Evolutionary conservation across 2,329 filamentous ascomycete genomes (phyloP).

Genomic region (Beauveria australis): DNA sequence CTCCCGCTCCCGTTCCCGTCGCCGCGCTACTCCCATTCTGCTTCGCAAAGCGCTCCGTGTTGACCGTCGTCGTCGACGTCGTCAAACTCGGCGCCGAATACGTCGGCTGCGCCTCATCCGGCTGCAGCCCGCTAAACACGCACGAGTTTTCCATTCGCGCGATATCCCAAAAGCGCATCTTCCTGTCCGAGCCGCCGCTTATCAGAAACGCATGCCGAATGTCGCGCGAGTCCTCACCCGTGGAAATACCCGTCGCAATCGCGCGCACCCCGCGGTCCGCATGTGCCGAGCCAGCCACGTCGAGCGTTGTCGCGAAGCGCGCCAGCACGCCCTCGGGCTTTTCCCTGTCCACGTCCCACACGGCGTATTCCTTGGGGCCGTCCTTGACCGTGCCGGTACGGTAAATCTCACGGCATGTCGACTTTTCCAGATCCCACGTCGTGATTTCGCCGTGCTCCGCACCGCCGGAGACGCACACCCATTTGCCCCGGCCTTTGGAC

Average conservation of each 20-base stretch:
- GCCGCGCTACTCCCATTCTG: constrained; percentile 19
- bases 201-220: constrained; percentile 75
- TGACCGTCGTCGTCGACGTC: constrained; percentile 55
- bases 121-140: constrained; percentile 69
- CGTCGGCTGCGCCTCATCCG: constrained; percentile 62
- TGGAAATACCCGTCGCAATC: constrained; percentile 65
- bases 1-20: constrained; percentile 22
- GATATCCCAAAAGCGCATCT: constrained; percentile 90
- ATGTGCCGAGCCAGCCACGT: constrained; percentile 46
- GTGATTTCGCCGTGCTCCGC: constrained; percentile 83
- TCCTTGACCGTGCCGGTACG: constrained; percentile 58
- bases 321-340: constrained; percentile 78
- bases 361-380: constrained; percentile 59
- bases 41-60: constrained; percentile 51
- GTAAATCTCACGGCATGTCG: constrained; percentile 81
- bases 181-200: constrained; percentile 82
- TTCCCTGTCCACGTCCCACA: constrained; percentile 87
- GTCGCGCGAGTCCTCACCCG: constrained; percentile 60
- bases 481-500: constrained; percentile 66
- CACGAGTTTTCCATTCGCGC: constrained; percentile 67
- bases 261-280: constrained; percentile 64
- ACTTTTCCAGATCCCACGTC: constrained; percentile 91
- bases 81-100: constrained; percentile 60
- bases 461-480: constrained; percentile 83
- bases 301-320: constrained; percentile 70